Conservation (phyloP, 2,329 filamentous ascomycete genomes). For the Colletotrichum limetticola region DNA sequence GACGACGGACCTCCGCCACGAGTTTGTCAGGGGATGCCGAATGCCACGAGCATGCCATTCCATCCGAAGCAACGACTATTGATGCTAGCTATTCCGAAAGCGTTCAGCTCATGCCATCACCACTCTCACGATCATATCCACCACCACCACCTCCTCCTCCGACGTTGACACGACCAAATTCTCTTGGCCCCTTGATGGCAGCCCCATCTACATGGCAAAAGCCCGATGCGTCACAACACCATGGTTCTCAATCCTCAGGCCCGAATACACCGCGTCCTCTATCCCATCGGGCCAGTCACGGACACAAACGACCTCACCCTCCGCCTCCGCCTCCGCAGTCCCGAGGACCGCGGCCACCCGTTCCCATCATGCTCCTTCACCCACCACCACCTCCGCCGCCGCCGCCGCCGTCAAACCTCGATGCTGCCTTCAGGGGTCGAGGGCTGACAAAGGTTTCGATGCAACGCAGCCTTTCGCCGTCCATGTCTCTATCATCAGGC, state of each 20-base stretch:
- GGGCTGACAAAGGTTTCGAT: neutral
- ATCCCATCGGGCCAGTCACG: neutral
- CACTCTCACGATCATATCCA: too few species aligned
- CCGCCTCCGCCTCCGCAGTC: constrained; percentile 2
- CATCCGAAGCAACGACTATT: constrained; percentile 11
- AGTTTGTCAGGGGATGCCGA: neutral
- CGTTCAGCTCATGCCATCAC: neutral
- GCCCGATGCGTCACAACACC: neutral
- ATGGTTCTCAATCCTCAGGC: neutral
- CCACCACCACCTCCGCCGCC: constrained; percentile 5
- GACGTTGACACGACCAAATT: constrained; percentile 1
- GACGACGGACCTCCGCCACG: constrained; percentile 2
- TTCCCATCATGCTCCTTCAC: neutral
- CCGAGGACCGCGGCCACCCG: neutral
- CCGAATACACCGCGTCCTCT: neutral
- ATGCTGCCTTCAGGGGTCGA: neutral
- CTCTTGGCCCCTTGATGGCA: neutral
- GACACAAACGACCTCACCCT: neutral
- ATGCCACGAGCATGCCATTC: constrained; percentile 1
- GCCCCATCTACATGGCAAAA: neutral
- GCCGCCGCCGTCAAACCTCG: neutral
- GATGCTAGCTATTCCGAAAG: neutral
- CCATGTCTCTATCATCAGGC: constrained; percentile 6
- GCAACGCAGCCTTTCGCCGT: neutral
- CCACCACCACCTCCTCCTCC: neutral